Conservation (phyloP, 2,329 filamentous ascomycete genomes). For the Xylogone sp. region DNA sequence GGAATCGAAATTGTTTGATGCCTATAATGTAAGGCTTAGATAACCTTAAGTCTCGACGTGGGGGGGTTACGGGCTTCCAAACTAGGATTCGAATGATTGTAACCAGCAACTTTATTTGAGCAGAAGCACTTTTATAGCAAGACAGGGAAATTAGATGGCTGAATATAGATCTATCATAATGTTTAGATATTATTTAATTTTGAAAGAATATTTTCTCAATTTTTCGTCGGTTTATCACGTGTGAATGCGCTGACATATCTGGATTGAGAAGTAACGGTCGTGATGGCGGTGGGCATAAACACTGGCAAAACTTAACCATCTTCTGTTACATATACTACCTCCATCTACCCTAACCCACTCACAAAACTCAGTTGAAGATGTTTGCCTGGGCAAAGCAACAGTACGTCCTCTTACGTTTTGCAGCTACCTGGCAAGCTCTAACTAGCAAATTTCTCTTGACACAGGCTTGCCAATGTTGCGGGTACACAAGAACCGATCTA, state of each 20-base stretch:
- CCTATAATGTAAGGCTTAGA: neutral
- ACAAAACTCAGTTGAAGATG: constrained; percentile 46
- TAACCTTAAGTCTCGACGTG: neutral
- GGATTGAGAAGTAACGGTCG: neutral
- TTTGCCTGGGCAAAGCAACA: constrained; percentile 95
- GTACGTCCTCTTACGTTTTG: constrained; percentile 48
- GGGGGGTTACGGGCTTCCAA: neutral
- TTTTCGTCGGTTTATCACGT: neutral
- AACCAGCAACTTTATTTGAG: neutral
- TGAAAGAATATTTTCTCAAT: neutral
- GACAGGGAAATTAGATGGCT: neutral
- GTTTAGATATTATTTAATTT: neutral
- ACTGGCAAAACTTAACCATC: neutral
- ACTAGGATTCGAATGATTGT: neutral
- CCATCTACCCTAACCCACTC: constrained; percentile 7
- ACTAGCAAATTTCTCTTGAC: constrained; percentile 15
- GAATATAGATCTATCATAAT: neutral
- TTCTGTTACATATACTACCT: neutral
- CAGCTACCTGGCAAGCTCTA: constrained; percentile 15
- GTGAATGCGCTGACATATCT: neutral
- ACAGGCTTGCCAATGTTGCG: constrained; percentile 72
- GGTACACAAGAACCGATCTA: constrained; percentile 97
- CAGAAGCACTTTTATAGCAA: neutral
- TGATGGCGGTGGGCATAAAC: neutral
- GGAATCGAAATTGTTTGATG: neutral